Percentiles rank a stretch among this genome's conserved stretches.
phyloP scores from a whole-genome alignment of 2,329 filamentous ascomycete species.

The Phaeomoniella chlamydospora region DNA sequence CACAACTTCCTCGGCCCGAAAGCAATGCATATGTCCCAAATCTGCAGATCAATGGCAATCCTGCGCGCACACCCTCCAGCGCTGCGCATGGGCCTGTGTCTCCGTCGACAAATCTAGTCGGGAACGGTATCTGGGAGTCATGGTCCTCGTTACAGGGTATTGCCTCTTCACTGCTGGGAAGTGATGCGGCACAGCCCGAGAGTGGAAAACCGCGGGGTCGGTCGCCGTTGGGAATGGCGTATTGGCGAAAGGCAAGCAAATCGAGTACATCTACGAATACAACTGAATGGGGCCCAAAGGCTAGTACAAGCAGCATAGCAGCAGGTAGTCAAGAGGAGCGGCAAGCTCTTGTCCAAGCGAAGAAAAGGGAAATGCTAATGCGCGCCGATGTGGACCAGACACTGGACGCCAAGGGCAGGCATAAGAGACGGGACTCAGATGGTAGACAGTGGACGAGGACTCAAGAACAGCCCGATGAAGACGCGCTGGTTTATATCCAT shows the following conservation, averaged over 20 bases:
- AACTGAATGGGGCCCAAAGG: conserved; percentile 25
- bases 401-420: conserved; percentile 19
- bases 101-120: conserved; percentile 1
- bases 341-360: conserved; percentile 29
- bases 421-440: conserved; percentile 30
- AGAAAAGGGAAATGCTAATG: conserved; percentile 30
- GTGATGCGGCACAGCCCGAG: conserved; percentile 16
- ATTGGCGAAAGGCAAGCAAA: conserved; percentile 1
- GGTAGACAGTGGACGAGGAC: conserved; percentile 16
- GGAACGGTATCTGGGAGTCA: conserved; percentile 21
- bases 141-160: conserved; percentile 34
- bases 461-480: conserved; percentile 42
- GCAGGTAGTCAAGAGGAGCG: conserved; percentile 27
- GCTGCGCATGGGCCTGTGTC: conserved; percentile 1
- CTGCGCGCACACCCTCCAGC: too few relatives aligned
- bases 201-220: conserved; percentile 11
- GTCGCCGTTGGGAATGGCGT: conserved; percentile 5
- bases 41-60: conserved; percentile 1
- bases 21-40: conserved; percentile 3
- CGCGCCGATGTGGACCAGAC: conserved; percentile 24
- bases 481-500: conserved; percentile 83
- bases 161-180: conserved; percentile 32
- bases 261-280: conserved; percentile 11
- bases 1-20: conserved; percentile 7
- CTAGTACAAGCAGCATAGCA: conserved; percentile 13